Percentiles rank a stretch among this genome's conserved stretches.
These are phyloP conservation scores for Glycine latifolia DNA, from an alignment of 306 rosid species.

Conservation along the genomic window DNA sequence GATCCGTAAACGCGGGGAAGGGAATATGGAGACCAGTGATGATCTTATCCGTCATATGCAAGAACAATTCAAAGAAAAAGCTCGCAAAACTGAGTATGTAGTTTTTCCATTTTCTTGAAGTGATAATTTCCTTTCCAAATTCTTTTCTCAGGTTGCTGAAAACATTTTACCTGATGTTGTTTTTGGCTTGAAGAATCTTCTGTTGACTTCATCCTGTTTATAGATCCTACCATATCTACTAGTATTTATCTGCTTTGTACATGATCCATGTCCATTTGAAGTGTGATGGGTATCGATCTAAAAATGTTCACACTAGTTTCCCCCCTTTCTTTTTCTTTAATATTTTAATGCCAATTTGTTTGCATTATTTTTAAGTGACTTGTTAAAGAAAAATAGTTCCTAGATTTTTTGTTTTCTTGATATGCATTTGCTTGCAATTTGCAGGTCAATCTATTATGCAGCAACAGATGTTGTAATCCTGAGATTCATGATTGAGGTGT, in stretches of 20 bases:
- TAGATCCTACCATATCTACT: constrained; percentile 24
- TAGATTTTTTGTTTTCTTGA: background rate
- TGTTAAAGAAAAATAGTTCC: background rate
- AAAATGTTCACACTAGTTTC: constrained; percentile 16
- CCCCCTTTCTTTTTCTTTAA: background rate
- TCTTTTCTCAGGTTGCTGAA: constrained; percentile 16
- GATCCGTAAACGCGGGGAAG: constrained; percentile 77
- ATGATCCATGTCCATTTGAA: constrained; percentile 31
- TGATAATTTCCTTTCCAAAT: constrained; percentile 35
- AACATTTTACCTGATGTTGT: constrained; percentile 16
- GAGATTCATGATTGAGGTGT: constrained; percentile 94
- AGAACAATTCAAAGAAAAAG: constrained; percentile 96
- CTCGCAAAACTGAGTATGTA: constrained; percentile 92
- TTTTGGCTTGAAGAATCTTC: constrained; percentile 35
- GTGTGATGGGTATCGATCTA: constrained; percentile 32
- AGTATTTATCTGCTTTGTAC: constrained; percentile 35
- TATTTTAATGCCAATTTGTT: background rate
- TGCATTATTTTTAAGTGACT: no score
- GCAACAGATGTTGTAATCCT: constrained; percentile 95
- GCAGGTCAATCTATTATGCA: constrained; percentile 95
- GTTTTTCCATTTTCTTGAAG: constrained; percentile 35
- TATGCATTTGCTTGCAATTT: constrained; percentile 50
- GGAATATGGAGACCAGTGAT: constrained; percentile 89
- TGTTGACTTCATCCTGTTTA: constrained; percentile 37
- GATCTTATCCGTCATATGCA: constrained; percentile 98